Evolutionary conservation across 2,329 filamentous ascomycete species (phyloP), one percentile per base, ranked within the genome.

Genomic region (Alternaria triticina): DNA sequence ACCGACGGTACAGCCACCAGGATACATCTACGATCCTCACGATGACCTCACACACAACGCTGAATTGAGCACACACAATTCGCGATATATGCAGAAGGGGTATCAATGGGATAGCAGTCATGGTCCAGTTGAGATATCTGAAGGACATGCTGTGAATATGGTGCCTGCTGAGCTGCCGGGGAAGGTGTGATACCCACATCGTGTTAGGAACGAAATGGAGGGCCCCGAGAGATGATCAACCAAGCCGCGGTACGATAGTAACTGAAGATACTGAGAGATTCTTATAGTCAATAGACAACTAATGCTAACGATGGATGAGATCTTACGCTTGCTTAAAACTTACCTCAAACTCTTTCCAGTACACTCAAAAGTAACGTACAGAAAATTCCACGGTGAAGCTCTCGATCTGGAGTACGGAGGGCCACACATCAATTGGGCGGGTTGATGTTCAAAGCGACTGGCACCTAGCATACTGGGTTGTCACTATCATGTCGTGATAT

Each of bases 131-230:
- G 61, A 66, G 46, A 61, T 64, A 55, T 58, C 61, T 23, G 20
- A 22, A 22, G 59, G 61, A n/a, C 51, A 64, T 40, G 36, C 54
- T 33, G 23, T 59, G 45, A 61, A 59, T 13, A 59, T 47, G 54
- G 64, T 64, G 36, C 64, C 61, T 13, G 43, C 57, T 30, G 61
- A 66, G 54, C 57, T 64, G 28, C 57, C 56, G 46, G 54, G 23
- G 40, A 49, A 57, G 22, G 30, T 30, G 17, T 36, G 57, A 20
- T 50, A n/a, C 51, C 59, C 30, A 46, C 20, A 23, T 46, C 44
- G 3, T 11, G 12, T 13, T 23, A 46, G 20, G 23, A 11, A 46
- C 44, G 11, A 11, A 22, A 23, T 23, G 20, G 15, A 23, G 11
- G 8, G 20, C 44, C 23, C 20, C 22, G 20, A 23, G 10, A 46